Evolutionary conservation across 1,284 basidiomycete genomes (phyloP), one percentile per base, ranked within the genome.

Genomic region (Hemileia vastatrix): DNA sequence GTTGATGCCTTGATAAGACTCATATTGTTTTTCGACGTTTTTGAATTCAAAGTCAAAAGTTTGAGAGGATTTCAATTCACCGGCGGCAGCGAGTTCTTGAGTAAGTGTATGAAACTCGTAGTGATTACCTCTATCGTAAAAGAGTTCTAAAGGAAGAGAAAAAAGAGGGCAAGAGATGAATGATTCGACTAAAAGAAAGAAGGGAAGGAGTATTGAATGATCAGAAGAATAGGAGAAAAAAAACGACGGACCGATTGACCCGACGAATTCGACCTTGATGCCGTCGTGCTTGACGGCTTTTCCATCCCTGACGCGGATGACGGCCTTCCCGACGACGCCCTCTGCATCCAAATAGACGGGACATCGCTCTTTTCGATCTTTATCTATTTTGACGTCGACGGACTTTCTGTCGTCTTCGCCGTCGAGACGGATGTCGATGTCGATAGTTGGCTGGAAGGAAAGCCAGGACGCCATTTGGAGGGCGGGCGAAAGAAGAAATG

Each of bases 21-120:
- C 94, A 72, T 90, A 96, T 75, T 94, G 91, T 80, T 98, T 97
- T 83, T 98, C 95, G 53, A 98, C 90, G 71, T 95, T 97, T 81
- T 97, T 97, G 83, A 98, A 98, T 69, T 84, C 82, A 77, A 98
- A 98, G 59, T 96, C 91, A 71, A 86, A 94, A 15, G 90, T 90
- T 78, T 96, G 91, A 0, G 90, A 90, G 70, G 90, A 87, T 54
- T 92, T 83, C 84, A 97, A 86, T 72, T 98, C 94, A 40, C 91
- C 92, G 6, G 92, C 90, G 0, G 88, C 86, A 0, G 93, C 91
- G 11, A 97, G 82, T 73, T 97, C 92, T 78, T 97, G 92, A 0
- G 90, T 89, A 66, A 97, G 79, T 11, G 94, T 95, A 13, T 97
- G 81, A 76, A 98, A 98, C 74, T 98, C 94, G 77, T 96, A 92